Conservation (phyloP, 2,329 filamentous ascomycete genomes). For the Plenodomus tracheiphilus region DNA sequence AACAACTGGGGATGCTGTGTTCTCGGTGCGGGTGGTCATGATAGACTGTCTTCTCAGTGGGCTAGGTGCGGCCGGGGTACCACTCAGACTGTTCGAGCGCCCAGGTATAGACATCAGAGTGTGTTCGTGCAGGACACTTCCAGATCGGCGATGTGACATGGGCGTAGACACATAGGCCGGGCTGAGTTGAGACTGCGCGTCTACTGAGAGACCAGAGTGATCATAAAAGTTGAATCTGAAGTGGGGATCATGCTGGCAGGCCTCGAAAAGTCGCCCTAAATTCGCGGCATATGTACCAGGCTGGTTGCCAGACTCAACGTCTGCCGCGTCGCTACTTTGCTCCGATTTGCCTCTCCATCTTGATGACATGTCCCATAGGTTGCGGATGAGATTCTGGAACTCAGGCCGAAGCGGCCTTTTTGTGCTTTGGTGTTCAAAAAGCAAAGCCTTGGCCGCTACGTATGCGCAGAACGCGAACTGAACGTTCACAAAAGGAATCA, state of each 20-base stretch:
- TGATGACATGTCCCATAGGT: constrained; percentile 34
- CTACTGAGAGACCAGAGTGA: constrained; percentile 27
- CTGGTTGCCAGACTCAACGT: constrained; percentile 17
- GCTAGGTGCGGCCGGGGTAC: constrained; percentile 15
- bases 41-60: constrained; percentile 13
- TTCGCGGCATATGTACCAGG: constrained; percentile 32
- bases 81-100: constrained; percentile 20
- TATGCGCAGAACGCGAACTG: constrained; percentile 41
- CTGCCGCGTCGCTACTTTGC: not conserved
- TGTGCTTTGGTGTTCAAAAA: constrained; percentile 31
- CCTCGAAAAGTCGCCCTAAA: constrained; percentile 25
- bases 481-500: constrained; percentile 38
- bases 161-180: constrained; percentile 21
- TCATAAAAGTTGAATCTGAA: constrained; percentile 39
- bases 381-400: constrained; percentile 26
- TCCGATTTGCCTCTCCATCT: constrained; percentile 21
- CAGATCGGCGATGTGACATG: constrained; percentile 5
- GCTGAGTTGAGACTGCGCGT: constrained; percentile 20
- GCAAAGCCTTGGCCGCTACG: constrained; percentile 36
- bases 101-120: constrained; percentile 1
- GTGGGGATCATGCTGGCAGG: constrained; percentile 20
- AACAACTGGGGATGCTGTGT: constrained; percentile 3
- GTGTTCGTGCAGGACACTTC: constrained; percentile 8
- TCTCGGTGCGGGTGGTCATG: constrained; percentile 1
- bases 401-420: constrained; percentile 24